Evolutionary conservation across 1,139 yeast genomes (phyloP).

Genomic region (Magnusiomyces paraingens): DNA sequence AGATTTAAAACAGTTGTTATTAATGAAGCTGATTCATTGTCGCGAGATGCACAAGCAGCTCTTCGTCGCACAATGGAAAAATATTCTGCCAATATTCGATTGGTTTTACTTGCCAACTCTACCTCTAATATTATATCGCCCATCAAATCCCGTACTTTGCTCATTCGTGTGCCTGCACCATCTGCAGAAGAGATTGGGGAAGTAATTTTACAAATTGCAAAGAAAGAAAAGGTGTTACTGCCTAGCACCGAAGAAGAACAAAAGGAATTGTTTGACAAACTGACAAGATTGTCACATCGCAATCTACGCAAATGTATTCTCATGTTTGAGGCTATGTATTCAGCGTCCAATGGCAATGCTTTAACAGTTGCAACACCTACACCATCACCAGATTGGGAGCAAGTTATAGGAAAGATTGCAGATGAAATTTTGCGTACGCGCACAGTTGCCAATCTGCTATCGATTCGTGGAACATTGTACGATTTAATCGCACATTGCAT

Average conservation of each 20-base stretch:
- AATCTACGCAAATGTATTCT: slow-evolving; percentile 75
- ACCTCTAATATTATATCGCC: slow-evolving; percentile 92
- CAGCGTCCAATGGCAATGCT: slow-evolving; percentile 42
- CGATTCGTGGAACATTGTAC: slow-evolving; percentile 67
- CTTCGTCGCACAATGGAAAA: slow-evolving; percentile 97
- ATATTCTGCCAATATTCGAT: slow-evolving; percentile 78
- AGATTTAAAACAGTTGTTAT: slow-evolving; percentile 87
- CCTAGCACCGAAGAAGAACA: slow-evolving; percentile 38
- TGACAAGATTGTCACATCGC: slow-evolving; percentile 55
- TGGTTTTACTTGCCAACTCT: slow-evolving; percentile 79
- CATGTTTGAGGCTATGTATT: slow-evolving; percentile 75
- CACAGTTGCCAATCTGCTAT: slow-evolving; percentile 57
- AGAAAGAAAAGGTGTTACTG: slow-evolving; percentile 48
- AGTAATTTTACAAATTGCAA: slow-evolving; percentile 51
- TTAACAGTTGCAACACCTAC: slow-evolving; percentile 31
- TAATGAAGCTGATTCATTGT: slow-evolving; percentile 87
- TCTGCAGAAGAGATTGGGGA: slow-evolving; percentile 46
- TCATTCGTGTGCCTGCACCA: slow-evolving; percentile 85
- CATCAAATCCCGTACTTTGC: slow-evolving; percentile 83
- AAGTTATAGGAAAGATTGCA: slow-evolving; percentile 62
- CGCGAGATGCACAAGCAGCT: slow-evolving; percentile 97
- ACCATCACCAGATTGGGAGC: slow-evolving; percentile 81
- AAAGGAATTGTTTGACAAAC: slow-evolving; percentile 40
- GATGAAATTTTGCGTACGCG: slow-evolving; percentile 51
- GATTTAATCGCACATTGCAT: slow-evolving; percentile 90